A percentile compares a stretch with the other conserved stretches of the same genome.
phyloP scores from a whole-genome alignment of 805 yeast genomes.

The Starmerella etchellsii region DNA sequence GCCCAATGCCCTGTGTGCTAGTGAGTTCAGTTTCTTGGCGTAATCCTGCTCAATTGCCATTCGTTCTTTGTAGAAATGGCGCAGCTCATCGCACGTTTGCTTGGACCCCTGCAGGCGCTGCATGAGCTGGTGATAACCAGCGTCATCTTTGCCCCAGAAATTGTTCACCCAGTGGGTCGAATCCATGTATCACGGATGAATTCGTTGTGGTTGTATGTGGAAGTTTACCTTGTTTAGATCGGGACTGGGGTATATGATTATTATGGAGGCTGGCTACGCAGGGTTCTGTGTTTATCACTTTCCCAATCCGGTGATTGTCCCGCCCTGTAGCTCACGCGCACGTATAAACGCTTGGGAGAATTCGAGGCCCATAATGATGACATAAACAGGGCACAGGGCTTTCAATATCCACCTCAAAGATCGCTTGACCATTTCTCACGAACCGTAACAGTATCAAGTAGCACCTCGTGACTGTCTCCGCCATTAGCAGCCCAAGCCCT shows the following conservation, averaged over 20 bases:
- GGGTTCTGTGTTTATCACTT: no score
- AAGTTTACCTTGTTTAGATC: no score
- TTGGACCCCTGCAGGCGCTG: conserved; percentile 47
- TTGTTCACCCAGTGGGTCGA: conserved; percentile 24
- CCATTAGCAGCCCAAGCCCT: neutral
- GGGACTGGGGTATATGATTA: no score
- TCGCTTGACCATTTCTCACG: no score
- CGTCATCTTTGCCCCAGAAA: conserved; percentile 46
- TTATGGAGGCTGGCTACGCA: no score
- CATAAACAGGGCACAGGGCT: neutral
- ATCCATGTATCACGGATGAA: neutral
- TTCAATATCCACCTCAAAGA: neutral
- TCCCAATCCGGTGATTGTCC: no score
- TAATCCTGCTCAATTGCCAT: conserved; percentile 63
- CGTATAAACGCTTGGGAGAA: no score
- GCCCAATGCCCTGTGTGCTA: conserved; percentile 43
- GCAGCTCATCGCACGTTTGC: conserved; percentile 42
- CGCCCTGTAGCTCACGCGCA: no score
- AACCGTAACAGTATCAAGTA: neutral
- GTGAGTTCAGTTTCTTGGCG: conserved; percentile 38
- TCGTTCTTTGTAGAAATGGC: conserved; percentile 39
- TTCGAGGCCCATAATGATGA: no score
- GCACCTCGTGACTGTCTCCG: neutral
- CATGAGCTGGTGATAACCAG: conserved; percentile 44
- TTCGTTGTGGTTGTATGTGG: neutral